Percentiles rank a stretch among this genome's conserved stretches.
phyloP scores from a whole-genome alignment of 2,329 filamentous ascomycete genomes.

The Cladosporium sp. region DNA sequence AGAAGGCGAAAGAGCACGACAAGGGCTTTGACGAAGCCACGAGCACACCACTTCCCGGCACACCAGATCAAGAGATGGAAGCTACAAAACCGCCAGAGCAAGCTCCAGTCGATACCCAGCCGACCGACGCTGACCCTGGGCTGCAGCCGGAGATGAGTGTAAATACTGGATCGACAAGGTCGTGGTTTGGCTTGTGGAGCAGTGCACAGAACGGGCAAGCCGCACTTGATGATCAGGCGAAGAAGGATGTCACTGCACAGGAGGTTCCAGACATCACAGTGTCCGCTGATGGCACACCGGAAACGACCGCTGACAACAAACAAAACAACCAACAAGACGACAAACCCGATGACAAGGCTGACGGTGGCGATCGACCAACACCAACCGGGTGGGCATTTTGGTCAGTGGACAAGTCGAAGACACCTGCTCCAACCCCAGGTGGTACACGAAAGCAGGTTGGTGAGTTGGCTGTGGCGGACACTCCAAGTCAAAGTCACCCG shows the following conservation, averaged over 20 bases:
- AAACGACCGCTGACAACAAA: conserved; percentile 1
- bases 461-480: conserved; percentile 48
- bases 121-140: neutral
- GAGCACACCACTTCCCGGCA: conserved; percentile 38
- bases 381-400: conserved; percentile 76
- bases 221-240: conserved; percentile 21
- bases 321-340: neutral
- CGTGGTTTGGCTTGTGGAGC: conserved; percentile 50
- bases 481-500: conserved; percentile 46
- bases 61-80: conserved; percentile 20
- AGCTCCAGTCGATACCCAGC: neutral
- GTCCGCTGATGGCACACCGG: conserved; percentile 14
- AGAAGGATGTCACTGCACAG: conserved; percentile 16
- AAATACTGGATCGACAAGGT: conserved; percentile 22
- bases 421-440: conserved; percentile 53
- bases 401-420: conserved; percentile 56
- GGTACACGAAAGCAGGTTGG: conserved; percentile 54
- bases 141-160: conserved; percentile 23
- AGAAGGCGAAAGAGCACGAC: conserved; percentile 33
- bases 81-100: neutral
- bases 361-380: conserved; percentile 30
- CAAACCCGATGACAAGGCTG: conserved; percentile 6
- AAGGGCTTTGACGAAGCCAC: conserved; percentile 33
- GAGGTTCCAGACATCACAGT: conserved; percentile 15
- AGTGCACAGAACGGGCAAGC: conserved; percentile 41